Evolutionary conservation across 345 rosid genomes (phyloP).

Genomic region (Acer yangbiense): DNA sequence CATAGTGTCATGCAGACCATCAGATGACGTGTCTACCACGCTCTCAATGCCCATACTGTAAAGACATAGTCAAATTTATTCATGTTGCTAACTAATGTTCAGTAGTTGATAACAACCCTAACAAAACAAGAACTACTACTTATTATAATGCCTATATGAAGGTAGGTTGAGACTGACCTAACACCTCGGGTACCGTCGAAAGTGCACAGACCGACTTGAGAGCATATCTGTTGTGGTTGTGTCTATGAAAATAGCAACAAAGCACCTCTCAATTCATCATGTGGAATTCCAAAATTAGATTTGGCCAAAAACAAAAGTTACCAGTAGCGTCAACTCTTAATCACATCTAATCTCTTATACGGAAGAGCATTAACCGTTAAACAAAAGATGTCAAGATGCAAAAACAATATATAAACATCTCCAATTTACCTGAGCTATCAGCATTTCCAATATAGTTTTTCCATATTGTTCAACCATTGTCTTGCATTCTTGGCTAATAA

Average conservation of each 20-base stretch:
- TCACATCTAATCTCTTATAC: not conserved
- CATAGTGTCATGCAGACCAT: slow-evolving; percentile 46
- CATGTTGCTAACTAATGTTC: slow-evolving; percentile 1
- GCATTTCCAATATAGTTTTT: slow-evolving; percentile 65
- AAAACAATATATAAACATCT: not conserved
- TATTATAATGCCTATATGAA: not conserved
- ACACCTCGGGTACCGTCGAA: slow-evolving; percentile 72
- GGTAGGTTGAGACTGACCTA: slow-evolving; percentile 44
- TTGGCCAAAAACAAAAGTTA: not conserved
- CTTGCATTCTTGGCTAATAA: slow-evolving; percentile 79
- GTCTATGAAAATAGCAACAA: slow-evolving; percentile 37
- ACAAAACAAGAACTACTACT: not conserved
- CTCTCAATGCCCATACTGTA: slow-evolving; percentile 71
- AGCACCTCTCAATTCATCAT: slow-evolving; percentile 4
- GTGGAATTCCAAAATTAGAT: not conserved
- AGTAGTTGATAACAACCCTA: not conserved
- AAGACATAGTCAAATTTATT: not conserved
- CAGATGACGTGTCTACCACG: slow-evolving; percentile 50
- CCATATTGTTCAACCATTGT: slow-evolving; percentile 68
- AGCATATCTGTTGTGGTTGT: slow-evolving; percentile 74
- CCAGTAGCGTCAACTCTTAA: not conserved
- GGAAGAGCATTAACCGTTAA: not conserved
- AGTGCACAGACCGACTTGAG: slow-evolving; percentile 74
- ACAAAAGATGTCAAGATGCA: not conserved
- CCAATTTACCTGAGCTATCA: slow-evolving; percentile 50